Base-by-base conservation (phyloP, 2,329 filamentous ascomycete species). In the Xylariales sp. region DNA sequence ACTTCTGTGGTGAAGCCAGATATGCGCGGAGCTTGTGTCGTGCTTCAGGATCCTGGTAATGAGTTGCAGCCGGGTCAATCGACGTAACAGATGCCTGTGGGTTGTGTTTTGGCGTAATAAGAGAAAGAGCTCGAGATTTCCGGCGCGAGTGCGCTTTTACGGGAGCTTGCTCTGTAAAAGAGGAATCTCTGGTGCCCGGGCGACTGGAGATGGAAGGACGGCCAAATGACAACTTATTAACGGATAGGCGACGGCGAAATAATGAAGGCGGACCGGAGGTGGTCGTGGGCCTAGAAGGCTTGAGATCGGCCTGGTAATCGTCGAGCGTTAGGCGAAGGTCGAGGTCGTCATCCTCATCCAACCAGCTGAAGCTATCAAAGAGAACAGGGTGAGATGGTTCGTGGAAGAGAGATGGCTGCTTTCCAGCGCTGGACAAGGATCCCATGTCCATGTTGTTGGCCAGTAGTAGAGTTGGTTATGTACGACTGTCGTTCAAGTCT, bases 41-140 rank as follows among this genome's bases (percentile, higher is more conserved):
- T 46, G 94, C 93, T 77, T 97, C 93, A 0, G 94, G 93, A 74
- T 97, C 94, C 77, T 93, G 93, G 76, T 97, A 97, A 80, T 97
- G 92, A 45, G 92, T 88, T 3, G 93, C 92, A 41, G 87, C 85
- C 4, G 90, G 86, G 74, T 97, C 93, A 65, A 92, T 87, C 23
- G 84, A 85, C 1, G 84, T 80, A 12, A 83, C 76, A 0, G 83
- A 84, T 1, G 82, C 81, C 34, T 83, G 79, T 1, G 78, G 73
- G n/a, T 73, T 67, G 64, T 86, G 83, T 73, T 79, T 84, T 41
- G 85, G 81, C 2, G 82, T 81, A 48, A 89, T 87, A 65, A 86
- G 81, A 45, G 83, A 88, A 62, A 89, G 81, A 39, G 85, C 83
- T 65, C 84, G 81, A n/a, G 86, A 90, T 72, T 82, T 87, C 64